phyloP scores from a whole-genome alignment of 2,329 filamentous ascomycete genomes.

The Venturia pyrina region DNA sequence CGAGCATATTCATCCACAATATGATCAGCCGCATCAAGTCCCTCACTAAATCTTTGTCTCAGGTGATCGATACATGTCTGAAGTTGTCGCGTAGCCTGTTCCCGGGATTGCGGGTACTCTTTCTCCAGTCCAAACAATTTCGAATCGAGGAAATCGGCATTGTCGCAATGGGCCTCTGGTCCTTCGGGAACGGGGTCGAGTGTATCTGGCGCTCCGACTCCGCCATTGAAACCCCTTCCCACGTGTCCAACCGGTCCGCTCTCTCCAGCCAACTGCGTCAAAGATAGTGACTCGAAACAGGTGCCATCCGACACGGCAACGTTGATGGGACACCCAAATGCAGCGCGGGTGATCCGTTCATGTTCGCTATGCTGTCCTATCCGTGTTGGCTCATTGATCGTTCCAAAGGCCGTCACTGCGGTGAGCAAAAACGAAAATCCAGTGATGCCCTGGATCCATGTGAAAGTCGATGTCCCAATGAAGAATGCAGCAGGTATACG shows the following conservation, averaged over 20 bases:
- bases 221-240: conserved; percentile 19
- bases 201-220: conserved; percentile 20
- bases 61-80: conserved; percentile 19
- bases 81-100: conserved; percentile 17
- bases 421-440: neutral
- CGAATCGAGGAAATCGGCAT: conserved; percentile 20
- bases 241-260: conserved; percentile 17
- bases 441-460: neutral
- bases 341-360: conserved; percentile 19
- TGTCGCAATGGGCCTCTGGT: conserved; percentile 21
- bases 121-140: conserved; percentile 14
- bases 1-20: conserved; percentile 17
- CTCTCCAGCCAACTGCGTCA: conserved; percentile 18
- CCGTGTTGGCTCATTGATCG: conserved; percentile 19
- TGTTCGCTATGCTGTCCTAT: conserved; percentile 21
- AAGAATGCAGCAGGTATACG: neutral
- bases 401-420: conserved; percentile 15
- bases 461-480: neutral
- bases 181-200: conserved; percentile 19
- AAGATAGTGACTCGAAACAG: conserved; percentile 18
- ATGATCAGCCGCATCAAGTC: conserved; percentile 18
- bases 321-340: conserved; percentile 17
- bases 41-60: conserved; percentile 15
- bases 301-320: conserved; percentile 16
- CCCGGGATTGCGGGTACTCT: conserved; percentile 18